Percentiles rank a stretch among this genome's conserved stretches.
These are phyloP conservation scores for Beta vulgaris DNA, from an alignment of 148 eudicot genomes.

Conservation along the genomic window DNA sequence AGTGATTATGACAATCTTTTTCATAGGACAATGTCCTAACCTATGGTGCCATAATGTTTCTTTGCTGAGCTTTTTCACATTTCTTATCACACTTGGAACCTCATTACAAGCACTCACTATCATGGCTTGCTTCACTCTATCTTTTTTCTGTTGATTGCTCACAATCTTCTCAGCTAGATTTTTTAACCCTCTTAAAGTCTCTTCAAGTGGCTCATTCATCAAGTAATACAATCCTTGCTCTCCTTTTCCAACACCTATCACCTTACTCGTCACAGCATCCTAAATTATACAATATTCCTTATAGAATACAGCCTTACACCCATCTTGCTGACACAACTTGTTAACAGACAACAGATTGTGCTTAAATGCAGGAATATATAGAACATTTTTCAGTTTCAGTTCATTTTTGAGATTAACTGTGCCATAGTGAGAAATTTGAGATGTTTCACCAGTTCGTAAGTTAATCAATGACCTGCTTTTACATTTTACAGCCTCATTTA, in stretches of 20 bases:
- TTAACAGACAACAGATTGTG: not conserved
- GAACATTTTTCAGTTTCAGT: not conserved
- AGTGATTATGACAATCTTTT: not conserved
- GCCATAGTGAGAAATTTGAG: not conserved
- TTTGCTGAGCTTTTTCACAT: not conserved
- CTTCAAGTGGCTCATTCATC: not conserved
- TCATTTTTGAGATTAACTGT: not conserved
- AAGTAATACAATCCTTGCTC: too few species aligned
- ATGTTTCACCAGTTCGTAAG: not conserved
- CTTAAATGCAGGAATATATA: not conserved
- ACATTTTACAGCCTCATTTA: not conserved
- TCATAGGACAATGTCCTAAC: not conserved
- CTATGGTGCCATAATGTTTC: not conserved
- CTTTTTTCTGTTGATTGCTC: too few species aligned
- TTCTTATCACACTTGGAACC: not conserved
- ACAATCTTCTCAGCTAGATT: too few species aligned
- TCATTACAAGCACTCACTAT: too few species aligned
- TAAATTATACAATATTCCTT: not conserved
- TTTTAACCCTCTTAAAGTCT: too few species aligned
- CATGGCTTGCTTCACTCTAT: too few species aligned
- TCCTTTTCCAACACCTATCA: too few species aligned
- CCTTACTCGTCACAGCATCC: too few species aligned
- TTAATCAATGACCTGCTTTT: not conserved
- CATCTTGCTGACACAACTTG: not conserved
- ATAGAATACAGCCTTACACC: not conserved